phyloP scores from a whole-genome alignment of 108 stramenopile species.

The Schizochytrium sp. region DNA sequence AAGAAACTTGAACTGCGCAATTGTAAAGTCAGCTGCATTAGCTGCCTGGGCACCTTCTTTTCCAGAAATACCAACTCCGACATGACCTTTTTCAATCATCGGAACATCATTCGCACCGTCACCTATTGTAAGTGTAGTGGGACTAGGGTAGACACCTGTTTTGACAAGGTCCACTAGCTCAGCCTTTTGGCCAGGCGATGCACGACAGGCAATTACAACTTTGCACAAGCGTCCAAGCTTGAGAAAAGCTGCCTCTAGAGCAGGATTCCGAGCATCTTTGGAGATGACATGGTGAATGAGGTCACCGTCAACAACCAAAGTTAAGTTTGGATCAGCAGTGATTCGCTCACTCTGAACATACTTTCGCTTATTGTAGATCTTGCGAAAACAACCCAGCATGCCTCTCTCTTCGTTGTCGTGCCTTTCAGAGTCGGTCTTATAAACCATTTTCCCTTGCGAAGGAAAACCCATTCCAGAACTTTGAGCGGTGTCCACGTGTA shows the following conservation, averaged over 20 bases:
- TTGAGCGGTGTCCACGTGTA: no score
- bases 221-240: conserved; percentile 83
- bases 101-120: conserved; percentile 98
- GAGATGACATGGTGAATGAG: conserved; percentile 73
- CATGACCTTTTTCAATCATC: conserved; percentile 95
- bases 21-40: conserved; percentile 79
- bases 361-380: background rate
- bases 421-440: background rate
- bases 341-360: background rate
- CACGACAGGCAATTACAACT: conserved; percentile 95
- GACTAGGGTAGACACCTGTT: conserved; percentile 83
- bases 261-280: conserved; percentile 1
- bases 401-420: background rate
- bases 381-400: background rate
- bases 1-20: conserved; percentile 78
- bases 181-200: conserved; percentile 92
- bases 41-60: conserved; percentile 96
- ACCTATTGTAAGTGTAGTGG: conserved; percentile 94
- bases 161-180: conserved; percentile 88
- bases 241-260: conserved; percentile 85
- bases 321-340: conserved; percentile 62
- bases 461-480: background rate
- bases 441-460: background rate
- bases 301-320: conserved; percentile 90
- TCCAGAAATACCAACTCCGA: conserved; percentile 94